A percentile compares a stretch with the other conserved stretches of the same genome.
Conservation (phyloP, 139 green algal genomes). For the Zygnema cylindricum region DNA sequence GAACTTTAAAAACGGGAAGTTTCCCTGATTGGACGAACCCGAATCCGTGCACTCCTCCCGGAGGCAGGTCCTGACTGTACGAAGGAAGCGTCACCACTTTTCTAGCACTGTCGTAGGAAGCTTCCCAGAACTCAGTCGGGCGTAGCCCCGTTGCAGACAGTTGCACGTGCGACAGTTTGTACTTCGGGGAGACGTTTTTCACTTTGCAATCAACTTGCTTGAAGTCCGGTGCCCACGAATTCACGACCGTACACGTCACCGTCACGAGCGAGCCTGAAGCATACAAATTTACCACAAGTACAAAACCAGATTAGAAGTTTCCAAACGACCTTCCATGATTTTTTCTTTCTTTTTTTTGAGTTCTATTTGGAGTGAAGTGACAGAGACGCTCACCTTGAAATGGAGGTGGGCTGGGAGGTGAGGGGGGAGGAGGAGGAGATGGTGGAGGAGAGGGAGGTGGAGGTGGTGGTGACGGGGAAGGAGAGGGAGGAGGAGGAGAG, state of each 20-base stretch:
- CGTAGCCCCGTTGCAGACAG: not conserved
- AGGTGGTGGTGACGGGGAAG: constrained; percentile 10
- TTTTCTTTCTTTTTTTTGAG: not conserved
- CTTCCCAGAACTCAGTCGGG: not conserved
- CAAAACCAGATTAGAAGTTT: not conserved
- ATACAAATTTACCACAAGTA: no score
- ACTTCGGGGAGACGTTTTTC: not conserved
- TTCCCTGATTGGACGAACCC: constrained; percentile 22
- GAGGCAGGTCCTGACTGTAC: not conserved
- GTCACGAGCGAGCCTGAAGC: not conserved
- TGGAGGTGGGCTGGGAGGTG: not conserved
- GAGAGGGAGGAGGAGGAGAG: not conserved
- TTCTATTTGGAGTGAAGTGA: not conserved
- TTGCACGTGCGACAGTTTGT: not conserved
- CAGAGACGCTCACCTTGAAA: not conserved
- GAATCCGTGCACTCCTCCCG: not conserved
- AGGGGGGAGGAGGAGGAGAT: constrained; percentile 1
- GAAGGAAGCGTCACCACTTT: not conserved
- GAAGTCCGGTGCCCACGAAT: not conserved
- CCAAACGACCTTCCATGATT: no score
- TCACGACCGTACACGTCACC: not conserved
- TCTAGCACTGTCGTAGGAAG: not conserved
- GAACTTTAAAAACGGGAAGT: constrained; percentile 5
- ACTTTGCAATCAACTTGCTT: constrained; percentile 1
- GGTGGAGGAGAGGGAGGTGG: constrained; percentile 5